phyloP scores from a whole-genome alignment of 768 basidiomycete species.

The Lactarius vividus region DNA sequence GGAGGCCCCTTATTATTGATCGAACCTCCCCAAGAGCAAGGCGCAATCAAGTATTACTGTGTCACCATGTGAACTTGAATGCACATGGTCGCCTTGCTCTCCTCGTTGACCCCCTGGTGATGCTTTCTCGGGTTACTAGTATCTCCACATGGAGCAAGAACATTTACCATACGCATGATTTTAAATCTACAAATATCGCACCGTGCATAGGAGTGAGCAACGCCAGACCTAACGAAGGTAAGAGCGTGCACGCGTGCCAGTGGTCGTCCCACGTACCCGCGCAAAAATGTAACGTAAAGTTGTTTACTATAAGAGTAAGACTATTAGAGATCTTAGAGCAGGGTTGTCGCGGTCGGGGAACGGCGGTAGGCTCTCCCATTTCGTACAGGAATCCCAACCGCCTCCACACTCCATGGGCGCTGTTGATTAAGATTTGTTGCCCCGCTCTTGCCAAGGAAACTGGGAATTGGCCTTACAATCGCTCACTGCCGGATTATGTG shows the following conservation, averaged over 20 bases:
- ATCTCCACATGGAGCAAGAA: not conserved
- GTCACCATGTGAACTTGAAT: not conserved
- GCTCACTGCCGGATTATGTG: not conserved
- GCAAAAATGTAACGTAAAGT: not conserved
- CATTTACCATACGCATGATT: not conserved
- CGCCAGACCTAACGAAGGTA: not conserved
- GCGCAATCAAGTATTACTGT: not conserved
- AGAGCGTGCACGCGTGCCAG: not conserved
- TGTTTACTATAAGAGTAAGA: not conserved
- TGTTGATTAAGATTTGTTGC: not conserved
- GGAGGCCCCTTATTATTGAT: not conserved
- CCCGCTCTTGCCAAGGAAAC: not conserved
- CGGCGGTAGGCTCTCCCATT: not conserved
- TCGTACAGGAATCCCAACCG: not conserved
- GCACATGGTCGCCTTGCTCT: not conserved
- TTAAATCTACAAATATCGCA: not conserved
- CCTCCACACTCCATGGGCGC: not conserved
- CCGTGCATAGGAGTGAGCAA: not conserved
- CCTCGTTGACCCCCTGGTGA: too few relatives aligned
- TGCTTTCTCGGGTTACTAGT: not conserved
- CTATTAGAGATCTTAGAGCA: not conserved
- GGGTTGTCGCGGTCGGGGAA: not conserved
- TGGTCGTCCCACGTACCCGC: not conserved
- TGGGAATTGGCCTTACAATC: not conserved
- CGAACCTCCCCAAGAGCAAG: not conserved